phyloP scores from a whole-genome alignment of 2,329 filamentous ascomycete species.

The Stachybotrys chartarum region DNA sequence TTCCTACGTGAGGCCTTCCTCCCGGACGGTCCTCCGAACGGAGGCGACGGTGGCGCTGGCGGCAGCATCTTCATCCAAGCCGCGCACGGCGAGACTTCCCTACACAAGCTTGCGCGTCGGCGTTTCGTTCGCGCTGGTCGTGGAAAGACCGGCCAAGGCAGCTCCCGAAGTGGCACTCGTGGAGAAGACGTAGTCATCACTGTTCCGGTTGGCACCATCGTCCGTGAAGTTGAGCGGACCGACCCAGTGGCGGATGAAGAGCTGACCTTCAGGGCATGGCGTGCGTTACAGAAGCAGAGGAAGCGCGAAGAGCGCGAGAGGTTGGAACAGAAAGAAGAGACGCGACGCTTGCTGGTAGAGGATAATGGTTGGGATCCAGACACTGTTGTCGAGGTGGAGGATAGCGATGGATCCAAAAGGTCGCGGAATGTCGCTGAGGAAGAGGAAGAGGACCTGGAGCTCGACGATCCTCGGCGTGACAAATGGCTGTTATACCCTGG shows the following conservation, averaged over 20 bases:
- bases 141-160: slow-evolving; percentile 74
- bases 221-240: slow-evolving; percentile 71
- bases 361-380: slow-evolving; percentile 5
- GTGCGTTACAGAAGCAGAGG: slow-evolving; percentile 22
- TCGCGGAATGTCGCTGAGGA: slow-evolving; percentile 9
- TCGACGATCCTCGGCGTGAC: slow-evolving; percentile 45
- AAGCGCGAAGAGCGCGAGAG: slow-evolving; percentile 22
- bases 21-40: slow-evolving; percentile 83
- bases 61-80: slow-evolving; percentile 94
- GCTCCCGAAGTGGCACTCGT: slow-evolving; percentile 63
- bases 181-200: slow-evolving; percentile 84
- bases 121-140: slow-evolving; percentile 67
- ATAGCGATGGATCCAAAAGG: slow-evolving; percentile 7
- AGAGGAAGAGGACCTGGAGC: slow-evolving; percentile 31
- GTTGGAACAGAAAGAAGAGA: slow-evolving; percentile 15
- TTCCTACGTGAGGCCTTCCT: slow-evolving; percentile 90
- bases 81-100: slow-evolving; percentile 79
- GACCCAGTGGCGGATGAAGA: slow-evolving; percentile 69
- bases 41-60: slow-evolving; percentile 86
- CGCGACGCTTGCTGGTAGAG: slow-evolving; percentile 2
- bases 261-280: slow-evolving; percentile 23
- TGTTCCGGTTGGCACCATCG: slow-evolving; percentile 87
- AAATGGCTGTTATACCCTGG: slow-evolving; percentile 88
- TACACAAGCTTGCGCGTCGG: slow-evolving; percentile 82
- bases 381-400: slow-evolving; percentile 10